phyloP scores from a whole-genome alignment of 768 basidiomycete species.

The Suillus luteus region DNA sequence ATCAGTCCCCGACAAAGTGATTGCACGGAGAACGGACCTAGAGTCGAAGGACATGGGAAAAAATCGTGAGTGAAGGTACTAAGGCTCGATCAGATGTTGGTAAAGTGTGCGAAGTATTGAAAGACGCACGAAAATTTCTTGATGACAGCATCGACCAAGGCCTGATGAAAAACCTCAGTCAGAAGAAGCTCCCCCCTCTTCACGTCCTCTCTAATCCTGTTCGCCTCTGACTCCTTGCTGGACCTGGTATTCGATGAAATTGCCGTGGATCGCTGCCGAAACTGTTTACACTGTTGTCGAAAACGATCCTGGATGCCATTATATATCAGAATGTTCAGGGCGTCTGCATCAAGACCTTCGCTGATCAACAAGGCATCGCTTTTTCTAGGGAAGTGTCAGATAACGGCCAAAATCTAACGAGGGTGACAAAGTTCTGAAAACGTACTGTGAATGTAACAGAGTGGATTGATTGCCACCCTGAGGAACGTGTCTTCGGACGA shows the following conservation, averaged over 20 bases:
- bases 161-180: constrained; percentile 6
- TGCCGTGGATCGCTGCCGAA: constrained; percentile 18
- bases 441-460: too few species aligned
- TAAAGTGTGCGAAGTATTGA: not conserved
- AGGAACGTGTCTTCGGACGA: too few species aligned
- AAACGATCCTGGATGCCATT: constrained; percentile 33
- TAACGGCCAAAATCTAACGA: not conserved
- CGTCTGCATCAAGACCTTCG: constrained; percentile 27
- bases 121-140: constrained; percentile 22
- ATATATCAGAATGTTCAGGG: constrained; percentile 27
- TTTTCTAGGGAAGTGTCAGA: constrained; percentile 16
- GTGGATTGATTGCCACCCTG: too few species aligned
- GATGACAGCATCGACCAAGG: constrained; percentile 29
- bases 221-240: not conserved
- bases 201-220: not conserved
- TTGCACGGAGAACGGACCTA: constrained; percentile 5
- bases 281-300: constrained; percentile 22
- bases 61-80: constrained; percentile 20
- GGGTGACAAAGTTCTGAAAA: too few species aligned
- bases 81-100: not conserved
- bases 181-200: constrained; percentile 12
- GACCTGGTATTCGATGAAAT: not conserved
- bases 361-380: constrained; percentile 27
- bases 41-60: constrained; percentile 15
- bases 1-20: not conserved